These are phyloP conservation scores for Curvularia spicifera DNA, from an alignment of 2,329 filamentous ascomycete species.

Conservation along the genomic window DNA sequence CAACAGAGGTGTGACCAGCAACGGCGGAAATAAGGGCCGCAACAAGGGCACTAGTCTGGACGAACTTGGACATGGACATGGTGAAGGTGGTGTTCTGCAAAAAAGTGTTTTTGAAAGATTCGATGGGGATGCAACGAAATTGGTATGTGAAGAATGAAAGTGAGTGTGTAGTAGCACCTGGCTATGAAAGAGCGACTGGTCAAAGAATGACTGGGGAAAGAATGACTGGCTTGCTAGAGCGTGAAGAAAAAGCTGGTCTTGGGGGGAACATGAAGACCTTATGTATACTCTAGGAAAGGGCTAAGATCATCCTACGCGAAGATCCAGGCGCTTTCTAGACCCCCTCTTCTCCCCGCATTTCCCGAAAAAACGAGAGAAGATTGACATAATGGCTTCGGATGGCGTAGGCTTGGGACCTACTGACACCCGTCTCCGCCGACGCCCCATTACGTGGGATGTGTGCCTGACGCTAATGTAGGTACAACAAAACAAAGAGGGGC, in stretches of 20 bases:
- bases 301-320: conserved; percentile 5
- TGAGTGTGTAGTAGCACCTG: conserved; percentile 38
- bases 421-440: conserved; percentile 6
- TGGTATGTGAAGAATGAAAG: conserved; percentile 20
- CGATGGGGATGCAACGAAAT: conserved; percentile 4
- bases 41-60: conserved; percentile 36
- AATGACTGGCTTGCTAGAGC: conserved; percentile 34
- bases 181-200: conserved; percentile 37
- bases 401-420: conserved; percentile 10
- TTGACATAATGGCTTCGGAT: conserved; percentile 18
- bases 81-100: not conserved
- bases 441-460: conserved; percentile 19
- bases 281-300: conserved; percentile 18
- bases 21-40: conserved; percentile 36
- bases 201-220: conserved; percentile 28
- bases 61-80: conserved; percentile 36
- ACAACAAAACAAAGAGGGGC: conserved; percentile 16
- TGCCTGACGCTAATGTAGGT: conserved; percentile 30
- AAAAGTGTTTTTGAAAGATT: not conserved
- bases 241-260: conserved; percentile 11
- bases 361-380: conserved; percentile 15
- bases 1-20: conserved; percentile 38
- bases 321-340: conserved; percentile 13
- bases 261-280: conserved; percentile 19
- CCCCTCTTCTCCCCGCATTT: conserved; percentile 17